phyloP scores from a whole-genome alignment of 441 rosid species.

The Erodium texanum region DNA sequence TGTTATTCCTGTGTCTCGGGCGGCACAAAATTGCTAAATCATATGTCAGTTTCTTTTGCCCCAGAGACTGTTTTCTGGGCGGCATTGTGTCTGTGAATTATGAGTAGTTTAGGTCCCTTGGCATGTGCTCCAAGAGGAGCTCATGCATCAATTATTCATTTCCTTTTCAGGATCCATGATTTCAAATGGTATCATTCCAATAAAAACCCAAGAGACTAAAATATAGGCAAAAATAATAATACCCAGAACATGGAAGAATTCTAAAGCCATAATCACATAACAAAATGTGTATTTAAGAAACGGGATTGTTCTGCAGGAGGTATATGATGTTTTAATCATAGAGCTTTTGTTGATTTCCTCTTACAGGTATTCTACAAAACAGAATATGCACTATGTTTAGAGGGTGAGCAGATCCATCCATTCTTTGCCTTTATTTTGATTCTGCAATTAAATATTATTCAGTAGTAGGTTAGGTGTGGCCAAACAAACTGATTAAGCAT shows the following conservation, averaged over 20 bases:
- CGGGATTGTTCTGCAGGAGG: neutral
- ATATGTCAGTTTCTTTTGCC: neutral
- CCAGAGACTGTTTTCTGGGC: slow-evolving; percentile 1
- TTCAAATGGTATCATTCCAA: neutral
- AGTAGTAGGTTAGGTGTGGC: neutral
- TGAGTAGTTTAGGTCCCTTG: neutral
- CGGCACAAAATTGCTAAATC: slow-evolving; percentile 4
- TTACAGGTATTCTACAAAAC: neutral
- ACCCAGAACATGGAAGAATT: neutral
- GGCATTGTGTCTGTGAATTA: slow-evolving; percentile 1
- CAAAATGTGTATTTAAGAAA: neutral
- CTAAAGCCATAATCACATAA: neutral
- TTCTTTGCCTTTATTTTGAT: slow-evolving; percentile 1
- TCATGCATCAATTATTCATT: neutral
- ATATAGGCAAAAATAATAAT: neutral
- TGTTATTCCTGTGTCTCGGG: slow-evolving; percentile 6
- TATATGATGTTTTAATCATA: neutral
- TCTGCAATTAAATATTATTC: slow-evolving; percentile 3
- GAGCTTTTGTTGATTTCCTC: neutral
- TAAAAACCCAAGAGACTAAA: neutral
- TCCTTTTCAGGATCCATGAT: neutral
- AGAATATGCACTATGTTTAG: neutral
- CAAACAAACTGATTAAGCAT: neutral
- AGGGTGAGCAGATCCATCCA: neutral
- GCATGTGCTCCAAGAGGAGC: neutral